Percentiles rank a stretch among this genome's conserved stretches.
phyloP scores from a whole-genome alignment of 345 rosid species.

The Citrus reticulata region DNA sequence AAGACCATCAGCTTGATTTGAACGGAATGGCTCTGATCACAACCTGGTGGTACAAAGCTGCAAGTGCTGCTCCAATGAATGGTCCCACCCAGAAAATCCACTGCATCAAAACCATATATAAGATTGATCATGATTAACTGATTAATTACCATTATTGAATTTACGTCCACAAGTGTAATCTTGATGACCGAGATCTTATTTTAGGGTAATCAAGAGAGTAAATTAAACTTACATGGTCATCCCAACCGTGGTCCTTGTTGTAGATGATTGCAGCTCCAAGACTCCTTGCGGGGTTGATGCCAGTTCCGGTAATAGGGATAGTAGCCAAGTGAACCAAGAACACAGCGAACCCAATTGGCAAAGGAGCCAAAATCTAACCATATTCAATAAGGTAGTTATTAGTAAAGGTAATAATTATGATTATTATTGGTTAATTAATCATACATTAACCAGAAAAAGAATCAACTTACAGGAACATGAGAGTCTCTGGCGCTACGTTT shows the following conservation, averaged over 20 bases:
- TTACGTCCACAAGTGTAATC: no score
- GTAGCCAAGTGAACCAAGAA: slow-evolving; percentile 72
- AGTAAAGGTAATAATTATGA: no score
- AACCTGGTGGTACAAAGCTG: slow-evolving; percentile 67
- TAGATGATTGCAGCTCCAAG: slow-evolving; percentile 70
- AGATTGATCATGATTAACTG: not conserved
- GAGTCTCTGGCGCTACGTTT: slow-evolving; percentile 58
- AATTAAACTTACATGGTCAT: slow-evolving; percentile 48
- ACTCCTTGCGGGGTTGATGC: slow-evolving; percentile 70
- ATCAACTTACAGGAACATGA: slow-evolving; percentile 45
- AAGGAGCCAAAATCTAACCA: slow-evolving; percentile 59
- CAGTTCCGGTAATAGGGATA: slow-evolving; percentile 64
- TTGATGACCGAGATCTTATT: not conserved
- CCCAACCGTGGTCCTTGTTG: slow-evolving; percentile 49
- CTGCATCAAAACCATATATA: slow-evolving; percentile 19
- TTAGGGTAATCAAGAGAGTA: not conserved
- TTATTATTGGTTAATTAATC: no score
- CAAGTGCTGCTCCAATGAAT: slow-evolving; percentile 66
- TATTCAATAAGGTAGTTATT: no score
- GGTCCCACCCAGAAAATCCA: slow-evolving; percentile 88
- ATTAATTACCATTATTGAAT: no score
- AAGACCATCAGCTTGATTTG: slow-evolving; percentile 33
- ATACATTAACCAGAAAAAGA: not conserved
- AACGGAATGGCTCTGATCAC: slow-evolving; percentile 82
- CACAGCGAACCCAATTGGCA: slow-evolving; percentile 68